Evolutionary conservation across 2,329 filamentous ascomycete genomes (phyloP).

Genomic region (Volutella citrinella): DNA sequence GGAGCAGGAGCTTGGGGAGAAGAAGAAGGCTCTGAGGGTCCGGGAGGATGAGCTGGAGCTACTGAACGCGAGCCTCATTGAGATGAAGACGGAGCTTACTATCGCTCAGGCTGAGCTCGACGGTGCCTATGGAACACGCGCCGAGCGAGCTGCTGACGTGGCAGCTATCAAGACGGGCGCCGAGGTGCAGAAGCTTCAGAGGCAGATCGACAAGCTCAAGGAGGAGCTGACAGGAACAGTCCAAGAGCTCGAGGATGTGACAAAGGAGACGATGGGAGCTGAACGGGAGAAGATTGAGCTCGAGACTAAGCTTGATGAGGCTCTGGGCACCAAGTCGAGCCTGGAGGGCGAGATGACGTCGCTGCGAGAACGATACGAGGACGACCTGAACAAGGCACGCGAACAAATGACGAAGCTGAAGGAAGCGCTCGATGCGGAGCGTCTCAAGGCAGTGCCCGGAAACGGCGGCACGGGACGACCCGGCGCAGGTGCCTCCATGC

Average conservation of each 20-base stretch:
- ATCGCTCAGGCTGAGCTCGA: conserved; percentile 61
- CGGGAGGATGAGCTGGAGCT: conserved; percentile 51
- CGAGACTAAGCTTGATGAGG: conserved; percentile 36
- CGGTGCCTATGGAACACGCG: conserved; percentile 57
- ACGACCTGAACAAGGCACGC: conserved; percentile 36
- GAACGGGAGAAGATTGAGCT: conserved; percentile 47
- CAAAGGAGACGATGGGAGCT: conserved; percentile 47
- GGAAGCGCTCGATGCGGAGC: conserved; percentile 51
- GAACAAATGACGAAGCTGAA: conserved; percentile 40
- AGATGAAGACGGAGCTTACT: conserved; percentile 60
- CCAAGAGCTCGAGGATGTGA: conserved; percentile 52
- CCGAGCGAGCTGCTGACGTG: conserved; percentile 56
- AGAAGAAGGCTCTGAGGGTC: conserved; percentile 43
- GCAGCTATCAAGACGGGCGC: conserved; percentile 49
- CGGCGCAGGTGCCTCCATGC: conserved; percentile 46
- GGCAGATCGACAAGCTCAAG: conserved; percentile 49
- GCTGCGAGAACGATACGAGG: conserved; percentile 37
- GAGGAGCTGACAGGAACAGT: conserved; percentile 49
- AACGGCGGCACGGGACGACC: conserved; percentile 30
- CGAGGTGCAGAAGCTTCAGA: conserved; percentile 44
- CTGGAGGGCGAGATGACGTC: conserved; percentile 19
- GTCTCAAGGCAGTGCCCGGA: conserved; percentile 40
- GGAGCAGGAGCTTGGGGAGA: conserved; percentile 23
- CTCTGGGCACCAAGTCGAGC: conserved; percentile 11
- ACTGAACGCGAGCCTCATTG: conserved; percentile 50